These are phyloP conservation scores for Lactarius pseudohatsudake DNA, from an alignment of 768 basidiomycete species.

Conservation along the genomic window DNA sequence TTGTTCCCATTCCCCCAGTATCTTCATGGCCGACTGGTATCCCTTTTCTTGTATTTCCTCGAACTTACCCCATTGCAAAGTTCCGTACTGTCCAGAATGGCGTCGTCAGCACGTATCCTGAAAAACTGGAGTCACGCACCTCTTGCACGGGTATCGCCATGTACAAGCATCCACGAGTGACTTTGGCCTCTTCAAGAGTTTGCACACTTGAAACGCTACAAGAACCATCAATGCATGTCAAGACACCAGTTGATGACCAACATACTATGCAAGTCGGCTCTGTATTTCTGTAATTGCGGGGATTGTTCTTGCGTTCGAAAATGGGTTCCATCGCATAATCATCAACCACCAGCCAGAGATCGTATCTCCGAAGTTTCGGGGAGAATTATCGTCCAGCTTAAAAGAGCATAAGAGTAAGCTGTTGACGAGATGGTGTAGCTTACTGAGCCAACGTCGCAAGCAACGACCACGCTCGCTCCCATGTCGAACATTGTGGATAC, in stretches of 20 bases:
- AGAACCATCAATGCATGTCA: conserved; percentile 20
- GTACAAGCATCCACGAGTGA: conserved; percentile 83
- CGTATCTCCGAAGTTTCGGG: conserved; percentile 91
- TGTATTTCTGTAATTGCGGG: conserved; percentile 94
- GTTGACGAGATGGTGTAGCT: conserved; percentile 31
- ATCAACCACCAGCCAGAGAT: conserved; percentile 97
- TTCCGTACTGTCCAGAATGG: conserved; percentile 65
- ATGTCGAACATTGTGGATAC: conserved; percentile 89
- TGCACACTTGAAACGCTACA: conserved; percentile 90
- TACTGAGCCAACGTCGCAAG: conserved; percentile 90
- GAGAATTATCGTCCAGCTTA: conserved; percentile 91
- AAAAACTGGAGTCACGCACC: conserved; percentile 42
- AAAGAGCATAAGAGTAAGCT: conserved; percentile 1
- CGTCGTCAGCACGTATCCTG: not conserved
- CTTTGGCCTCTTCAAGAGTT: conserved; percentile 94
- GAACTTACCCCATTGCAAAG: conserved; percentile 85
- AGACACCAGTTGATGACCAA: conserved; percentile 27
- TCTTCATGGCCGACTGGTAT: conserved; percentile 66
- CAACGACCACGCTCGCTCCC: conserved; percentile 89
- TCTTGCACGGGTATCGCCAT: conserved; percentile 94
- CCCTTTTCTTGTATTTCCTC: conserved; percentile 87
- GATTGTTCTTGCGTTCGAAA: conserved; percentile 70
- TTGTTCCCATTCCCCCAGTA: conserved; percentile 75
- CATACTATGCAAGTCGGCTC: conserved; percentile 91
- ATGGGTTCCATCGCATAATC: conserved; percentile 91